These are phyloP conservation scores for Hemileccinum rubropunctum DNA, from an alignment of 768 basidiomycete species.

Conservation along the genomic window DNA sequence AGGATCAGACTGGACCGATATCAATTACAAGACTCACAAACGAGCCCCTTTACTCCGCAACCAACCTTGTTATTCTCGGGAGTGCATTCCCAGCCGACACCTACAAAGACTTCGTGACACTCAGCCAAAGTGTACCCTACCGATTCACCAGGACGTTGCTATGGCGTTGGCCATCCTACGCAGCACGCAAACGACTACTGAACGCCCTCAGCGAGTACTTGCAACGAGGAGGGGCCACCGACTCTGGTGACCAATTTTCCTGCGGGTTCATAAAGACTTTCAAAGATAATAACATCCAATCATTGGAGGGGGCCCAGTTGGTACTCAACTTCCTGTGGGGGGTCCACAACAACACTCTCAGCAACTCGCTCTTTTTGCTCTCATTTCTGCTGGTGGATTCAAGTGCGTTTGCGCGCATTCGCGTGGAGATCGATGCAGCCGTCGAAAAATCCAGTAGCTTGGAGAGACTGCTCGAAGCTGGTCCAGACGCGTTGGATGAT, in stretches of 20 bases:
- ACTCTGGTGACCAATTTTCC: constrained; percentile 8
- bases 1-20: not conserved
- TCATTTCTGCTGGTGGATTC: constrained; percentile 41
- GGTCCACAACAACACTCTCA: constrained; percentile 21
- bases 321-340: constrained; percentile 17
- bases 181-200: constrained; percentile 12
- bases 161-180: constrained; percentile 13
- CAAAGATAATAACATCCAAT: constrained; percentile 14
- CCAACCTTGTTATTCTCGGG: constrained; percentile 20
- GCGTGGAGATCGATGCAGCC: constrained; percentile 42
- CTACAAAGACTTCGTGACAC: constrained; percentile 20
- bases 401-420: constrained; percentile 42
- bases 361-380: constrained; percentile 18
- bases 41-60: constrained; percentile 16
- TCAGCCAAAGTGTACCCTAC: constrained; percentile 19
- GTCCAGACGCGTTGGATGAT: constrained; percentile 15
- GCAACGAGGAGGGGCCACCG: constrained; percentile 3
- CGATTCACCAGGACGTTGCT: constrained; percentile 16
- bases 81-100: constrained; percentile 17
- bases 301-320: constrained; percentile 6
- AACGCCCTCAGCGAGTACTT: constrained; percentile 11
- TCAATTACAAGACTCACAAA: constrained; percentile 17
- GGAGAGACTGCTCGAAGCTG: constrained; percentile 10
- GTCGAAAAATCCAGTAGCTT: constrained; percentile 12
- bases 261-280: constrained; percentile 17